Evolutionary conservation across 148 eudicot genomes (phyloP), one percentile per base, ranked within the genome.

Genomic region (Rhododendron henanense): DNA sequence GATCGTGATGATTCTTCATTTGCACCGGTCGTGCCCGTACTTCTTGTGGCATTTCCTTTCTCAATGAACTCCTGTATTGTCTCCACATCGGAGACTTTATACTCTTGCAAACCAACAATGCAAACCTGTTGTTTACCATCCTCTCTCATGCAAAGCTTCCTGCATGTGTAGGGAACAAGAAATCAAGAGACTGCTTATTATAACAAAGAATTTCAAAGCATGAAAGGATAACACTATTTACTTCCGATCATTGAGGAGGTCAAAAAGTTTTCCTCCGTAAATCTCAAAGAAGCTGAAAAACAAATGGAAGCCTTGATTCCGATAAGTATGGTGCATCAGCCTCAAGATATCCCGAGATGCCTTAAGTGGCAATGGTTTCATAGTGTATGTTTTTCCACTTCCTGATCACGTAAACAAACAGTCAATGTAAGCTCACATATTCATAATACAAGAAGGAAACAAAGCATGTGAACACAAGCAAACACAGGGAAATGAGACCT

Each of bases 21-120:
- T 86, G 99, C 99, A 88, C 99, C 99, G 79, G 99, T 97, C 19
- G 98, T 97, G 37, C 99, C 99, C 1, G 99, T 97, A 91, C 99
- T 97, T 91, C 99, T 93, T 31, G 98, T 88, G 55, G 94, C 91
- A 91, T 84, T 97, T 76, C 99, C 99, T 92, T 84, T 95, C 86
- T 97, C 99, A 83, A 97, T 95, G 89, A 97, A 97, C 89, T 97
- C 99, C 87, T 93, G 91, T 31, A 97, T 92, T 86, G 93, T 95
- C 92, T 95, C 98, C 84, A 95, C 98, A 87, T 97, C 98, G 0
- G 93, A 91, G 1, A 97, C 98, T 83, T 91, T 89, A 89, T 93
- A 95, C 85, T 97, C 99, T 93, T 95, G 98, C 91, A 97, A 90
- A 81, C 99, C 99, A 79, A 97, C 99, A 83, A 97, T 97, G 88